phyloP scores from a whole-genome alignment of 1,139 yeast genomes.

The Blastobotrys petasosporus region DNA sequence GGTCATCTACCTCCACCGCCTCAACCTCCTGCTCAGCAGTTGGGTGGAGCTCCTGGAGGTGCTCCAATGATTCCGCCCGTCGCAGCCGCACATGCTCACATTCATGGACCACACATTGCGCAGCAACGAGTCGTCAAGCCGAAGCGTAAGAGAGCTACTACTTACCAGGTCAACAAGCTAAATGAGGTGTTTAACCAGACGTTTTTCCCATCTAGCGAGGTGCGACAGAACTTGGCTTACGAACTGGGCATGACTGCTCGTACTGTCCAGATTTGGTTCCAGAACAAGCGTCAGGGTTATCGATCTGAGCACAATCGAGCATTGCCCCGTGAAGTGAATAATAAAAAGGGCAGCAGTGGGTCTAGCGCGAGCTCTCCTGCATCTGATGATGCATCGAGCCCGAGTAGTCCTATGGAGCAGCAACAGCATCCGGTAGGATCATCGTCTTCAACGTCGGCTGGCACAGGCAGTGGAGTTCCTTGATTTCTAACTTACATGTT shows the following conservation, averaged over 20 bases:
- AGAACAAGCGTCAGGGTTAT: constrained; percentile 36
- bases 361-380: no score
- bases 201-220: constrained; percentile 35
- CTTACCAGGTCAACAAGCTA: constrained; percentile 31
- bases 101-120: not conserved
- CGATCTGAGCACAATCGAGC: constrained; percentile 30
- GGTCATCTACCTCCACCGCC: constrained; percentile 4
- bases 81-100: constrained; percentile 2
- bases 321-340: constrained; percentile 22
- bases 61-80: not conserved
- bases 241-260: constrained; percentile 38
- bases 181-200: constrained; percentile 34
- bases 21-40: not conserved
- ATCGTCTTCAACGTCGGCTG: no score
- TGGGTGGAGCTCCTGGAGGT: not conserved
- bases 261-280: constrained; percentile 39
- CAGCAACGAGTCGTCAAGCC: constrained; percentile 26
- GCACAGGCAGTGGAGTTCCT: no score
- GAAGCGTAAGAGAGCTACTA: constrained; percentile 35
- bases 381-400: not conserved
- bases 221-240: constrained; percentile 31
- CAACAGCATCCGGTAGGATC: not conserved
- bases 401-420: not conserved
- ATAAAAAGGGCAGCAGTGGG: no score
- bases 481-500: no score